Conservation (phyloP, 371 early-diverging fungal genomes). For the Mucor mucedo region DNA sequence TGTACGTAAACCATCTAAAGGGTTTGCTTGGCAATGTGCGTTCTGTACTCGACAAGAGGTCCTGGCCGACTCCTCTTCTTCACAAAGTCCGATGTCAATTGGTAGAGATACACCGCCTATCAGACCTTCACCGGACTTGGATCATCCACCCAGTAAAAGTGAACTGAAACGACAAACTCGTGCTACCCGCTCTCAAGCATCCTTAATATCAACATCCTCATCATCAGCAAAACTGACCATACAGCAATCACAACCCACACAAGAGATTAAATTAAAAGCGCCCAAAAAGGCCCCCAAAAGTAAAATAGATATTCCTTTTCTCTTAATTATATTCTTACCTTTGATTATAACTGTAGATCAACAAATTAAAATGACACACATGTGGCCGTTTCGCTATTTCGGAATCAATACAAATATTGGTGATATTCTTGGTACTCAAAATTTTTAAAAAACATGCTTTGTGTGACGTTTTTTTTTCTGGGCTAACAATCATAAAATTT, state of each 20-base stretch:
- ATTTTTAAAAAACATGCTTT: background rate
- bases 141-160: conserved; percentile 2
- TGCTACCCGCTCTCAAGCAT: conserved; percentile 1
- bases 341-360: conserved; percentile 9
- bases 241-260: background rate
- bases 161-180: conserved; percentile 13
- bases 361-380: conserved; percentile 52
- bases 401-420: conserved; percentile 75
- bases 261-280: background rate
- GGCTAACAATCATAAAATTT: background rate
- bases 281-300: conserved; percentile 7
- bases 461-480: background rate
- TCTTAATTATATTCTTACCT: background rate
- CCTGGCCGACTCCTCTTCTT: background rate
- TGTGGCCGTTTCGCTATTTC: conserved; percentile 91
- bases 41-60: conserved; percentile 58
- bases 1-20: conserved; percentile 74
- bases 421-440: conserved; percentile 65
- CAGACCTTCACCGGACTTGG: background rate
- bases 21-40: conserved; percentile 85
- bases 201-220: too few species aligned
- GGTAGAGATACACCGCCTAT: background rate
- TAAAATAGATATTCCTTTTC: background rate
- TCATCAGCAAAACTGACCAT: too few species aligned
- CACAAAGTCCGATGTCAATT: conserved; percentile 6